A percentile compares a stretch with the other conserved stretches of the same genome.
Evolutionary conservation across 257 asterid genomes (phyloP).

Genomic region (Petunia secreta): DNA sequence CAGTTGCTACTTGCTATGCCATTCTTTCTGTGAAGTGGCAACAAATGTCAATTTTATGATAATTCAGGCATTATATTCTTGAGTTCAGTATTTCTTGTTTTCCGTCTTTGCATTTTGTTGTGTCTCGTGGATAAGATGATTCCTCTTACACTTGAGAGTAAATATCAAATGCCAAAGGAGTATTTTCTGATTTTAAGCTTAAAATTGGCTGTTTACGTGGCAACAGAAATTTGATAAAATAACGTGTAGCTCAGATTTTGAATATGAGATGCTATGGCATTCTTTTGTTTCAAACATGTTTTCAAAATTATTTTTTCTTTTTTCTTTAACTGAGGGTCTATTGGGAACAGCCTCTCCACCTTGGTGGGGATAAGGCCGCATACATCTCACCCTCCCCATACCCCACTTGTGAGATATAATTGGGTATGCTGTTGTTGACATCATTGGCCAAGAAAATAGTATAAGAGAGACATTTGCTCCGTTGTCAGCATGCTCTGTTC

Average conservation of each 20-base stretch:
- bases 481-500: not conserved
- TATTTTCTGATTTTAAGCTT: not conserved
- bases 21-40: too few relatives aligned
- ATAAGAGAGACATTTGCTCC: constrained; percentile 8
- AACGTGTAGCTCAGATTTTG: constrained; percentile 5
- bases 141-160: not conserved
- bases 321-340: not conserved
- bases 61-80: too few relatives aligned
- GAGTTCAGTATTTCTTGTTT: too few relatives aligned
- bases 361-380: too few relatives aligned
- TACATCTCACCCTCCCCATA: too few relatives aligned
- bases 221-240: constrained; percentile 8
- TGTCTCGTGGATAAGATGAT: too few relatives aligned
- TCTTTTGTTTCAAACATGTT: not conserved
- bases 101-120: too few relatives aligned
- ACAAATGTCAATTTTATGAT: too few relatives aligned
- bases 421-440: too few relatives aligned
- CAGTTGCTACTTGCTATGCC: too few relatives aligned
- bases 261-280: not conserved
- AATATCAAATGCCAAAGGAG: not conserved
- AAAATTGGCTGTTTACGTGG: not conserved
- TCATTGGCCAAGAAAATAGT: not conserved
- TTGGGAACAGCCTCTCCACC: not conserved
- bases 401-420: too few relatives aligned
- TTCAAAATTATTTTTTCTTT: not conserved